A percentile compares a stretch with the other conserved stretches of the same genome.
Conservation (phyloP, 2,329 filamentous ascomycete species). For the Gaeumannomyces sp. region DNA sequence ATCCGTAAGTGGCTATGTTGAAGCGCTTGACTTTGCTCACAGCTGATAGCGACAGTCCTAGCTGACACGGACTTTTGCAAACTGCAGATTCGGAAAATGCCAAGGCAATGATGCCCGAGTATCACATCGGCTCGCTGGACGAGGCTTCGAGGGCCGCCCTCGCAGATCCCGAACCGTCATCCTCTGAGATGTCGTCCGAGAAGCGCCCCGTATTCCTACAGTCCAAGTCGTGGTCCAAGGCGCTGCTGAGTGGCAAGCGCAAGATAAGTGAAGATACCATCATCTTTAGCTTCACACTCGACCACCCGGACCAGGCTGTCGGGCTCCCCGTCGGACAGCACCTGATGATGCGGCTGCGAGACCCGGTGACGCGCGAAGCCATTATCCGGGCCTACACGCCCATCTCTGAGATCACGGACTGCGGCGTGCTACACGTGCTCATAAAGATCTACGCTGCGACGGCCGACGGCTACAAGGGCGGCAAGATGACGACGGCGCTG, state of each 20-base stretch:
- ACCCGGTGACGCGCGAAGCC: constrained; percentile 62
- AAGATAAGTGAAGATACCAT: constrained; percentile 69
- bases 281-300: constrained; percentile 74
- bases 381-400: constrained; percentile 87
- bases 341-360: constrained; percentile 73
- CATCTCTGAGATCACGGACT: constrained; percentile 54
- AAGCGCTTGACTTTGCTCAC: neutral
- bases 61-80: constrained; percentile 19
- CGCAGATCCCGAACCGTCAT: constrained; percentile 27
- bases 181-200: constrained; percentile 1
- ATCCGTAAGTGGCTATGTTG: constrained; percentile 60
- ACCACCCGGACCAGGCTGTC: constrained; percentile 61
- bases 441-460: constrained; percentile 75
- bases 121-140: constrained; percentile 77
- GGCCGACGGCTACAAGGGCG: constrained; percentile 46
- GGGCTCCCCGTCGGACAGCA: constrained; percentile 84
- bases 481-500: constrained; percentile 76
- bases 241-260: constrained; percentile 62
- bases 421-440: constrained; percentile 65
- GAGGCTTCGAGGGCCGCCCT: constrained; percentile 50
- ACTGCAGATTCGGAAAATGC: constrained; percentile 77
- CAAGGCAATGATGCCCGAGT: constrained; percentile 79
- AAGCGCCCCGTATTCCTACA: constrained; percentile 57
- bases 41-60: too few relatives aligned
- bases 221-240: constrained; percentile 66